phyloP scores from a whole-genome alignment of 495 filamentous ascomycete species.

The Lineolata rhizophorae region DNA sequence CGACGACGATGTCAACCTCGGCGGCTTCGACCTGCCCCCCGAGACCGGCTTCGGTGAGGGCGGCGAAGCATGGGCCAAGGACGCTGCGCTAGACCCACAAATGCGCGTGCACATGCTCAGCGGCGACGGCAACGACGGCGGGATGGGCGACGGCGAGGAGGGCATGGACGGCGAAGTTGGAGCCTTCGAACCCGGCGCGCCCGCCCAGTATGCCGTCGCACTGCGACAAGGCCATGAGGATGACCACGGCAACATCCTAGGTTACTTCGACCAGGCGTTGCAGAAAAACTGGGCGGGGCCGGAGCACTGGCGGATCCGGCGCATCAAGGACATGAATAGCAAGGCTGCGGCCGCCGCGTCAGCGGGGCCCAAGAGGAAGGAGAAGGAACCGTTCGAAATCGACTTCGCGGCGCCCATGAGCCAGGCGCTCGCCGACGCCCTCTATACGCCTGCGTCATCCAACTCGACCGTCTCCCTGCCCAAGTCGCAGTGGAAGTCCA shows the following conservation, averaged over 20 bases:
- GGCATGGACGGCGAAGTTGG: slow-evolving; percentile 24
- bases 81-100: slow-evolving; percentile 42
- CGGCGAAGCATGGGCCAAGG: slow-evolving; percentile 49
- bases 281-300: slow-evolving; percentile 97
- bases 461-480: slow-evolving; percentile 64
- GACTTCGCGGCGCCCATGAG: slow-evolving; percentile 62
- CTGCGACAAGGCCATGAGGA: slow-evolving; percentile 38
- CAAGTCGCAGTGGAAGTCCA: slow-evolving; percentile 88
- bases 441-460: slow-evolving; percentile 67
- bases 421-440: slow-evolving; percentile 44
- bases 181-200: slow-evolving; percentile 33
- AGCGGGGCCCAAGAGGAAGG: slow-evolving; percentile 46
- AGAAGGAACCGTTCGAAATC: slow-evolving; percentile 91
- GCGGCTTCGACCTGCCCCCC: slow-evolving; percentile 48
- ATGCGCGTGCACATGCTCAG: slow-evolving; percentile 26
- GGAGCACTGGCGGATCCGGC: slow-evolving; percentile 92
- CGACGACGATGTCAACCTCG: slow-evolving; percentile 51
- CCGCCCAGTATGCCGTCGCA: slow-evolving; percentile 48
- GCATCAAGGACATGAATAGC: slow-evolving; percentile 68
- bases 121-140: slow-evolving; percentile 30
- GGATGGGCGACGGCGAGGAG: slow-evolving; percentile 27
- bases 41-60: slow-evolving; percentile 55
- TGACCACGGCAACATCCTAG: slow-evolving; percentile 77
- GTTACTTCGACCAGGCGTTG: slow-evolving; percentile 89
- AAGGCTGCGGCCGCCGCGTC: slow-evolving; percentile 34